Evolutionary conservation across 1,284 basidiomycete genomes (phyloP), one percentile per base, ranked within the genome.

Genomic region (Melampsora larici-populina): DNA sequence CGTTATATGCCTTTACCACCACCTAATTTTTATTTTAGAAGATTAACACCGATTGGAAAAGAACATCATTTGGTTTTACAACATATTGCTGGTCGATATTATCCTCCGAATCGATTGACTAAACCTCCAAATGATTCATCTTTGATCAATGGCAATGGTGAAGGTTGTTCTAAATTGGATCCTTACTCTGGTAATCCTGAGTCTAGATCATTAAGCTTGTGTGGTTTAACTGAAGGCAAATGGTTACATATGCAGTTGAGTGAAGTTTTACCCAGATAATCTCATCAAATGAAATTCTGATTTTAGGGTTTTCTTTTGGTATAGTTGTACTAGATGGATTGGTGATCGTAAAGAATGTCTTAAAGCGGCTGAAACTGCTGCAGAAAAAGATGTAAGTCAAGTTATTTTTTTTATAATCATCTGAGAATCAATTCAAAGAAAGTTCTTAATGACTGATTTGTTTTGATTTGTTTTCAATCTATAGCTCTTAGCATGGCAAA

Each of bases 31-130:
- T 76, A 43, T 58, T 76, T 76, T 24, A 67, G 73, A 62, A 66
- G 73, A 33, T 46, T 76, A 13, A 76, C 73, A 33, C 73, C 73
- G 9, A 26, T 76, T 36, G 65, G 65, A 24, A 76, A 76, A 62
- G 73, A 76, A 46, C 73, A 76, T 62, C 73, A 76, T 68, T 64
- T 76, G 11, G 73, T 76, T 36, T 58, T 76, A 33, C 49, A 68
- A 43, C 73, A 76, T 55, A 62, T 76, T n/a, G 73, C 73, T 68
- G 73, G 73, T 13, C 58, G 73, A 62, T 76, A 76, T 64, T 76
- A 76, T 62, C 73, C 73, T 29, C 46, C 73, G n/a, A 31, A 60
- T 40, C 49, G 18, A 11, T 31, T 67, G 4, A 43, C 29, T 3
- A 24, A 24, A 46, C 21, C 46, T 6, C n/a, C n/a, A 7, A 17